Conservation (phyloP, 2,329 filamentous ascomycete genomes). For the Xylaria sp. region DNA sequence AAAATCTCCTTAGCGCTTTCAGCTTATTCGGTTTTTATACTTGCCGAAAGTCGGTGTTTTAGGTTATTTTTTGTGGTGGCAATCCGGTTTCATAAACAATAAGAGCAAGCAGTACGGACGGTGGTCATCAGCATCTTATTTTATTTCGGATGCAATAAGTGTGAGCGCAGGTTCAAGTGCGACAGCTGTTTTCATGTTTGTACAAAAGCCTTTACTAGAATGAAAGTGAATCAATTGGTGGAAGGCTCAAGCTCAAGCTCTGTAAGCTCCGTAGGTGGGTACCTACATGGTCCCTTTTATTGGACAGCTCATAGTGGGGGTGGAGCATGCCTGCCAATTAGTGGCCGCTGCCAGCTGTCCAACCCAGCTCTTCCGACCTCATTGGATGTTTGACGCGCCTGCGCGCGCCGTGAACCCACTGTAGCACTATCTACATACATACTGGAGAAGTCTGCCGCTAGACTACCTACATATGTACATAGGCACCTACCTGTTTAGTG, state of each 20-base stretch:
- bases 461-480: neutral
- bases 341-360: constrained; percentile 21
- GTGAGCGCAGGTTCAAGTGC: neutral
- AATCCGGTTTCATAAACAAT: neutral
- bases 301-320: neutral
- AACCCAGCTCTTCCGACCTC: constrained; percentile 4
- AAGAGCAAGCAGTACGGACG: too few relatives aligned
- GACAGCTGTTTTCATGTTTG: neutral
- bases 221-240: neutral
- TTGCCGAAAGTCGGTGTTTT: too few relatives aligned
- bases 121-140: too few relatives aligned
- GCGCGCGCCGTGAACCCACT: constrained; percentile 44
- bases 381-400: constrained; percentile 42
- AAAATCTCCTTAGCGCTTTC: neutral
- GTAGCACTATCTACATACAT: neutral
- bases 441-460: neutral
- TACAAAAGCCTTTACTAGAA: too few relatives aligned
- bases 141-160: too few relatives aligned
- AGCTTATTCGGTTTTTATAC: neutral
- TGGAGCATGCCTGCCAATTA: neutral
- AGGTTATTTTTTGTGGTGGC: neutral
- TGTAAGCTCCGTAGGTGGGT: neutral
- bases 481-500: neutral
- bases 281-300: neutral
- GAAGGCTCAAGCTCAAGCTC: neutral